Conservation (phyloP, 2,329 filamentous ascomycete species). For the Byssoonygena ceratinophila region DNA sequence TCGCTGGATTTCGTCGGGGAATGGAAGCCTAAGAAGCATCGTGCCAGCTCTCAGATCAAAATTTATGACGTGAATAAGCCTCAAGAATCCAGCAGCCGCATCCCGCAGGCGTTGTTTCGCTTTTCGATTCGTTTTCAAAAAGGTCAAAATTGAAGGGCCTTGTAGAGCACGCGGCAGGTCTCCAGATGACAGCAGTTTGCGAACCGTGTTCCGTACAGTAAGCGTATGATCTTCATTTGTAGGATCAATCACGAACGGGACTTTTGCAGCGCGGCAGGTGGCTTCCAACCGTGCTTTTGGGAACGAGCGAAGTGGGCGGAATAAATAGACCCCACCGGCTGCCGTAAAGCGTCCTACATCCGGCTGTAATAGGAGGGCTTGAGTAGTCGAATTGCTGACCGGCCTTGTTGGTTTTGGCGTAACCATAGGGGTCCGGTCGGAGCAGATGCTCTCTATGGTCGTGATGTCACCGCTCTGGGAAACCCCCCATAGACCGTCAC, state of each 20-base stretch:
- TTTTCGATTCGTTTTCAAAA: slow-evolving; percentile 46
- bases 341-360: slow-evolving; percentile 18
- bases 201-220: slow-evolving; percentile 70
- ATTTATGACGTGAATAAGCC: slow-evolving; percentile 23
- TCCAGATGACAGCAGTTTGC: slow-evolving; percentile 51
- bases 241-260: slow-evolving; percentile 72
- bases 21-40: slow-evolving; percentile 25
- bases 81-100: slow-evolving; percentile 47
- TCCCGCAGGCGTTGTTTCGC: slow-evolving; percentile 39
- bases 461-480: slow-evolving; percentile 48
- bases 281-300: slow-evolving; percentile 55
- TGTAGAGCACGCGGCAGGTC: slow-evolving; percentile 60
- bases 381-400: neutral
- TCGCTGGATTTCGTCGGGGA: slow-evolving; percentile 12
- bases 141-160: slow-evolving; percentile 50
- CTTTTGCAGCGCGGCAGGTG: slow-evolving; percentile 56
- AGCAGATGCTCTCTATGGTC: neutral
- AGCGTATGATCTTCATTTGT: slow-evolving; percentile 71
- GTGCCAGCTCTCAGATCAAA: slow-evolving; percentile 29
- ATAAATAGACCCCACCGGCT: slow-evolving; percentile 29
- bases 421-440: neutral
- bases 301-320: slow-evolving; percentile 38
- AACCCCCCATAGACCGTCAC: slow-evolving; percentile 60
- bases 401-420: neutral
- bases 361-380: neutral